Base-by-base conservation (phyloP, 371 early-diverging fungal species). In the Actinomortierella wolfii region DNA sequence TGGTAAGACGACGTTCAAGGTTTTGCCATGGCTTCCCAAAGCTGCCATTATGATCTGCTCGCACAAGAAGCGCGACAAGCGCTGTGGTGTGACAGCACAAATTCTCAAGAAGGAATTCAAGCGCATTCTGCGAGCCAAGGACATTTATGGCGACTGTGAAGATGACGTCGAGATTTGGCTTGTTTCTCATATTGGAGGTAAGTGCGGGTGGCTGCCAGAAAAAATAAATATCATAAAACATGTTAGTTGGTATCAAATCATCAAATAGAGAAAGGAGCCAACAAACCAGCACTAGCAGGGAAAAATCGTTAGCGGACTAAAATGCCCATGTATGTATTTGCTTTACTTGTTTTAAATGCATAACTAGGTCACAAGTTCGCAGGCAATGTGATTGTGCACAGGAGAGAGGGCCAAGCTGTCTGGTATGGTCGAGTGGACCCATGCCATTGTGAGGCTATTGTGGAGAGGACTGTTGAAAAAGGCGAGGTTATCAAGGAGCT, bases 81-180 rank as follows among this genome's bases (percentile, higher is more conserved):
- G 92, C 1, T 93, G 94, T 65, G 92, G 92, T 26, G 81, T 90
- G 15, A 83, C 89, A 0, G 94, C 90, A 0, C 90, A 91, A 2
- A 76, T 91, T 52, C 77, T 93, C 40, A 77, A 82, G 14, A 77
- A 86, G 14, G 90, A 91, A 66, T 90, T 93, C 65, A 79, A 82
- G 21, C 77, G 81, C 14, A 79, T 83, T 20, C 57, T 87, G 40
- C 73, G 83, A 34, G 85, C 87, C 51, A 78, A 83, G 60, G 88
- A 86, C 26, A 75, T 91, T 23, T 78, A 76, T 60, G 79, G 79
- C 9, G 79, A 85, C 23, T 59, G 75, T 0, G 71, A 59, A 24
- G 77, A 70, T 6, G 78, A 80, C 51, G 81, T 85, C 21, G 78
- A 77, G 47, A 82, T 92, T 11, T 82, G 81, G 57, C 79, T 87